Base-by-base conservation (phyloP, 352 stramenopile species). In the Phytophthora macrochlamydospora region DNA sequence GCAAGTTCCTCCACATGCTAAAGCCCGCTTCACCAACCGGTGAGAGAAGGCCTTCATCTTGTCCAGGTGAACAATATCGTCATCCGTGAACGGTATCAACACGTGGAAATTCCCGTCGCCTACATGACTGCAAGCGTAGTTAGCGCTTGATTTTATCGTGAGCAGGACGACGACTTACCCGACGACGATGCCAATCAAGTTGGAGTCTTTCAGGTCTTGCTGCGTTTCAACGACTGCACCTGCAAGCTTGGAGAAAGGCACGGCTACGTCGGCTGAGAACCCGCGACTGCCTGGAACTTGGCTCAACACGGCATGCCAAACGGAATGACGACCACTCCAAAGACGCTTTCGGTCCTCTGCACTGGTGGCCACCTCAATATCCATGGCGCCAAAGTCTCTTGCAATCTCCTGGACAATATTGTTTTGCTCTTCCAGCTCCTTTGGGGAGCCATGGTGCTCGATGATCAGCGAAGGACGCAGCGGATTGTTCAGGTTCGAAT, bases 21-120 rank as follows among this genome's bases (percentile, higher is more conserved):
- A 72, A n/a, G 93, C 93, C 31, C 82, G 75, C 44, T 83, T 60
- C 33, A 92, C 84, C 24, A 94, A 72, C 2, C 82, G 81, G 56
- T 91, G 79, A 59, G 93, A 97, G 35, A 99, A 93, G 31, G 79
- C 70, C 57, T 93, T 84, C 42, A 98, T 85, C 63, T 89, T 88
- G 5, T 73, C 57, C 56, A 97, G 78, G 55, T 98, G 85, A 37
- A 87, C 76, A 13, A 88, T 75, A 61, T 98, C 87, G 52, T 96
- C 81, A 30, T 73, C 71, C 56, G 95, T 83, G 57, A 96, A 90
- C 13, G 97, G 92, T 44, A 99, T 77, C 63, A 99, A 97, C 44
- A 94, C 95, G 74, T 99, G 97, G 73, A 99, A 99, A 77, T 99
- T 99, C 30, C 96, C 97, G 69, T 99, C 97, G 8, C 97, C 88